Evolutionary conservation across 1,139 yeast species (phyloP), one percentile per base, ranked within the genome.

Genomic region (Yamadazyma atlantica): DNA sequence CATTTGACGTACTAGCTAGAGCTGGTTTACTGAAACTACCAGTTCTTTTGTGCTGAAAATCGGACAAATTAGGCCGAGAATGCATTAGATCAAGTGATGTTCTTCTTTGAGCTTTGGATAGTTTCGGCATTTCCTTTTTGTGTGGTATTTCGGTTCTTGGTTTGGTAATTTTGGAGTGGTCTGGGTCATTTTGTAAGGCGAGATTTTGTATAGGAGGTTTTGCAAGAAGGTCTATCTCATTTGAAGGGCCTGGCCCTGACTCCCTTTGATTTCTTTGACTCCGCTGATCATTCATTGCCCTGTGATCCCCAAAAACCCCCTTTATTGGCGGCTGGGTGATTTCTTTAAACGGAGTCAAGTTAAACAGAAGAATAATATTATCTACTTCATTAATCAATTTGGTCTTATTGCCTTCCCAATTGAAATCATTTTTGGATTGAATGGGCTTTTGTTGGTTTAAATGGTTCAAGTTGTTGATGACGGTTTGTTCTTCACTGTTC

Each of bases 21-120:
- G 71, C 67, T 1, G 72, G 65, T 25, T 56, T 62, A 12, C 60
- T 52, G 15, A 64, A 44, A 33, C 56, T 55, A 4, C 46, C 23
- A 15, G 50, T 42, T 22, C 53, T 43, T 16, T 42, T 35, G 14
- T 40, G 46, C 10, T 32, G 14, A 5, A 2, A 23, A 17, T 32
- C 18, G 25, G 29, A 6, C 40, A 33, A 4, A n/a, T 14, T 6
- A 2, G 58, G 53, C 32, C 40, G 39, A 3, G 49, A 38, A 21
- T 54, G 58, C 53, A 64, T 61, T 33, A 65, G 49, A 18, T 62
- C 68, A n/a, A 66, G 44, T 1, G 72, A 64, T 46, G 56, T 46
- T 32, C 68, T 42, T 28, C 69, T 46, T 38, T 61, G 57, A 7
- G 46, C 49, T 22, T 43, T 52, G 4, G 62, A 53, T 33, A 57